phyloP scores from a whole-genome alignment of 2,329 filamentous ascomycete species.

The Claviceps sp. region DNA sequence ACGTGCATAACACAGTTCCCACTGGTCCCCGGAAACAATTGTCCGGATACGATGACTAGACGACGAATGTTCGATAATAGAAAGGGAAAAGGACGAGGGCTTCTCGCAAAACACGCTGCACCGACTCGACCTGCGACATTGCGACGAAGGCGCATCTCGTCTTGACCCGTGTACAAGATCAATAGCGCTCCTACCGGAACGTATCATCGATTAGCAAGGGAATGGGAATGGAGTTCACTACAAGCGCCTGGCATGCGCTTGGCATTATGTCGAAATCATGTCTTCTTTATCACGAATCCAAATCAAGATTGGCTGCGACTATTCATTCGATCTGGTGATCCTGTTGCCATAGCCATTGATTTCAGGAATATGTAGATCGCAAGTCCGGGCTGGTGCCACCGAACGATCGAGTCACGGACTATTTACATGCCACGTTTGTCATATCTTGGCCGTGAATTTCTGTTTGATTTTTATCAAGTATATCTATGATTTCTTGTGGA shows the following conservation, averaged over 20 bases:
- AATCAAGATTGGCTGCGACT: neutral
- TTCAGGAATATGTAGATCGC: neutral
- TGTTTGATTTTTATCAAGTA: neutral
- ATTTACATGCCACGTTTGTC: neutral
- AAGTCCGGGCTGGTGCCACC: too few species aligned
- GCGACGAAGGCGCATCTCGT: neutral
- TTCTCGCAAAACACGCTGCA: neutral
- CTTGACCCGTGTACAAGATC: constrained; percentile 5
- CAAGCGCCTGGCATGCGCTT: neutral
- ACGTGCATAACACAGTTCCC: constrained; percentile 32
- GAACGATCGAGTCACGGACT: neutral
- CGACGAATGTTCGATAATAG: constrained; percentile 4
- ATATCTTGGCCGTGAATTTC: neutral
- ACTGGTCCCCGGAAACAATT: constrained; percentile 44
- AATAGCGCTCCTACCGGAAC: constrained; percentile 2
- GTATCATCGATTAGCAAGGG: neutral
- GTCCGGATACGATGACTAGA: constrained; percentile 45
- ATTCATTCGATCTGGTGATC: neutral
- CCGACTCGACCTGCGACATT: neutral
- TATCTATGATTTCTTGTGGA: neutral
- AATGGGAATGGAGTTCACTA: neutral
- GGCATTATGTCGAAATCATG: neutral
- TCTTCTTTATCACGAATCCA: neutral
- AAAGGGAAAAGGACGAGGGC: neutral
- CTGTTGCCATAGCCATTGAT: neutral